Evolutionary conservation across 2,329 filamentous ascomycete species (phyloP).

Genomic region (Sarocladium kiliense): DNA sequence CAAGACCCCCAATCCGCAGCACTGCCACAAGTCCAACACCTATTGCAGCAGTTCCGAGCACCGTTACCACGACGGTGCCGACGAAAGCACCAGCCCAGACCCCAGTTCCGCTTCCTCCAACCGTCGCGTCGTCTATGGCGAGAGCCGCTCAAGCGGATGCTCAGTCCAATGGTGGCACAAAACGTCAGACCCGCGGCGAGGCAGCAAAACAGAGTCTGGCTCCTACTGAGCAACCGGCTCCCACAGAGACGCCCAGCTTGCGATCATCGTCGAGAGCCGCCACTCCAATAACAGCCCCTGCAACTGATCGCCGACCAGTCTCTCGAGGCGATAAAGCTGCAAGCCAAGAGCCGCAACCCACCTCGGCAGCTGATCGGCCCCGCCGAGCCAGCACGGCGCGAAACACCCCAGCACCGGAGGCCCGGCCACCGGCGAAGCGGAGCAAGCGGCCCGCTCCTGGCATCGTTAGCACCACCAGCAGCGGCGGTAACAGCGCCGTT

Average conservation of each 20-base stretch:
- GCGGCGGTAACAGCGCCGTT: constrained; percentile 60
- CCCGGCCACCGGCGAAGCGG: constrained; percentile 47
- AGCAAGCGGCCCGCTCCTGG: constrained; percentile 68
- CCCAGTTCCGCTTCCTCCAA: constrained; percentile 33
- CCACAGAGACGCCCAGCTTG: constrained; percentile 18
- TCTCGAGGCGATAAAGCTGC: constrained; percentile 46
- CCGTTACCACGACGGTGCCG: constrained; percentile 21
- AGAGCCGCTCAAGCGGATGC: not conserved
- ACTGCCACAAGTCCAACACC: not conserved
- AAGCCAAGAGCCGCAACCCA: constrained; percentile 45
- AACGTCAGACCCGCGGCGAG: constrained; percentile 42
- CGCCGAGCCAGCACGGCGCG: constrained; percentile 52
- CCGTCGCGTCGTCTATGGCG: constrained; percentile 13
- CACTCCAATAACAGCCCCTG: constrained; percentile 23
- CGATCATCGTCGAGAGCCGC: constrained; percentile 27
- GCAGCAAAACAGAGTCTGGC: constrained; percentile 29
- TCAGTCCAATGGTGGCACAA: constrained; percentile 7
- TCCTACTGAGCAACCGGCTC: constrained; percentile 15
- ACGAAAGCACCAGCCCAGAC: constrained; percentile 42
- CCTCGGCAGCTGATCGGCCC: constrained; percentile 46
- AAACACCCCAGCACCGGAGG: constrained; percentile 51
- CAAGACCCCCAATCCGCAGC: not conserved
- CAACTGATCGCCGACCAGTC: constrained; percentile 35
- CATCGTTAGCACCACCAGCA: constrained; percentile 58
- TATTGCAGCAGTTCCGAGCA: not conserved